These are phyloP conservation scores for Wickerhamiella azymoides DNA, from an alignment of 805 yeast genomes.

Conservation along the genomic window DNA sequence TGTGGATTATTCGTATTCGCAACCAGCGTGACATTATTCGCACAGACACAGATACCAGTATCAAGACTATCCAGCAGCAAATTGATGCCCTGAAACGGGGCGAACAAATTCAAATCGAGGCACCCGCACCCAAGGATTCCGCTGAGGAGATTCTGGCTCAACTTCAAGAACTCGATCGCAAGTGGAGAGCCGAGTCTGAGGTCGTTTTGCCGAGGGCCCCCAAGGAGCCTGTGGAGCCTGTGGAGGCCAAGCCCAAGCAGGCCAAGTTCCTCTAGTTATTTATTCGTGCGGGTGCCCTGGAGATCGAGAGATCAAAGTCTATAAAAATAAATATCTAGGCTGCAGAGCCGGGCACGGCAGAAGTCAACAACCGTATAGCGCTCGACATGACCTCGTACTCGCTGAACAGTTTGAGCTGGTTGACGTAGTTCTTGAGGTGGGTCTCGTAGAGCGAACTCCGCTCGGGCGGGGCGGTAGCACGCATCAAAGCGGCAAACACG, in stretches of 20 bases:
- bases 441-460: conserved; percentile 54
- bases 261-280: neutral
- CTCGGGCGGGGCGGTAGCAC: conserved; percentile 40
- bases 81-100: conserved; percentile 27
- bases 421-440: conserved; percentile 59
- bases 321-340: neutral
- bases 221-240: neutral
- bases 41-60: conserved; percentile 28
- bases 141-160: conserved; percentile 20
- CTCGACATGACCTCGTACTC: conserved; percentile 64
- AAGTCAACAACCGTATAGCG: conserved; percentile 59
- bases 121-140: conserved; percentile 9
- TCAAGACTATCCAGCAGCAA: conserved; percentile 28
- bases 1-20: conserved; percentile 33
- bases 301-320: neutral
- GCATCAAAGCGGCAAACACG: conserved; percentile 71
- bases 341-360: conserved; percentile 48
- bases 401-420: conserved; percentile 60
- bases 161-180: conserved; percentile 21
- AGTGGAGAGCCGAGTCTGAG: conserved; percentile 12
- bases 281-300: neutral
- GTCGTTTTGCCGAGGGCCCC: neutral
- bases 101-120: conserved; percentile 31
- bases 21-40: conserved; percentile 30
- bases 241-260: neutral